Conservation (phyloP, 2,329 filamentous ascomycete species). For the Aspergillus ibericus region DNA sequence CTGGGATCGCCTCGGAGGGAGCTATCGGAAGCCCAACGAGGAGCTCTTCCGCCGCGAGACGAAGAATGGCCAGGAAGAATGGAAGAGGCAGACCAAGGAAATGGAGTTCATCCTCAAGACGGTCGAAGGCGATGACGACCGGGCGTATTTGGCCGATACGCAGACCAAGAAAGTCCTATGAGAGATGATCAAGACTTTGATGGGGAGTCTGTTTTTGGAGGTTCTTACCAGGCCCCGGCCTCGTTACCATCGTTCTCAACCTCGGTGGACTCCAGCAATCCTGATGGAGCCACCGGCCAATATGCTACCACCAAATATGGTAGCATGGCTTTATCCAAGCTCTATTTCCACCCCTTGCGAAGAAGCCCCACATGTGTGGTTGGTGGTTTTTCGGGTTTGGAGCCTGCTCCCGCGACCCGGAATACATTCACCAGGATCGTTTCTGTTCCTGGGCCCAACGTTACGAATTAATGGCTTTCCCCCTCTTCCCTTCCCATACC, state of each 20-base stretch:
- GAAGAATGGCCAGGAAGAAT: conserved; percentile 80
- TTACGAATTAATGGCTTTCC: conserved; percentile 19
- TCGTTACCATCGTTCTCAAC: too few relatives aligned
- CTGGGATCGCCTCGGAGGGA: conserved; percentile 85
- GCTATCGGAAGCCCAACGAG: conserved; percentile 80
- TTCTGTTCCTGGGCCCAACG: background rate
- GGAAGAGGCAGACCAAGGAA: conserved; percentile 73
- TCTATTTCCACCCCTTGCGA: too few relatives aligned
- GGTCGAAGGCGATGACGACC: conserved; percentile 62
- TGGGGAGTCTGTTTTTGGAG: background rate
- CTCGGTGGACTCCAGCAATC: too few relatives aligned
- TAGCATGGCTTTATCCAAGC: too few relatives aligned
- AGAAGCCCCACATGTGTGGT: too few relatives aligned
- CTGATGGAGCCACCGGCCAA: too few relatives aligned
- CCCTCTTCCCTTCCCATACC: background rate
- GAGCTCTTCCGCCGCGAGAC: conserved; percentile 81
- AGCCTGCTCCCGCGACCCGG: too few relatives aligned
- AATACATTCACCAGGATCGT: background rate
- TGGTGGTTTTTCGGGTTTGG: too few relatives aligned
- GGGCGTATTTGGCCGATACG: conserved; percentile 39
- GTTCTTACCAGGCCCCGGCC: background rate
- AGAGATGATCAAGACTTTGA: conserved; percentile 8
- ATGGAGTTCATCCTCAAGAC: conserved; percentile 75
- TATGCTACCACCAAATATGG: too few relatives aligned
- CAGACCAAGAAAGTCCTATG: conserved; percentile 41